Conservation (phyloP, 805 yeast genomes). For the Yarrowia sp. region DNA sequence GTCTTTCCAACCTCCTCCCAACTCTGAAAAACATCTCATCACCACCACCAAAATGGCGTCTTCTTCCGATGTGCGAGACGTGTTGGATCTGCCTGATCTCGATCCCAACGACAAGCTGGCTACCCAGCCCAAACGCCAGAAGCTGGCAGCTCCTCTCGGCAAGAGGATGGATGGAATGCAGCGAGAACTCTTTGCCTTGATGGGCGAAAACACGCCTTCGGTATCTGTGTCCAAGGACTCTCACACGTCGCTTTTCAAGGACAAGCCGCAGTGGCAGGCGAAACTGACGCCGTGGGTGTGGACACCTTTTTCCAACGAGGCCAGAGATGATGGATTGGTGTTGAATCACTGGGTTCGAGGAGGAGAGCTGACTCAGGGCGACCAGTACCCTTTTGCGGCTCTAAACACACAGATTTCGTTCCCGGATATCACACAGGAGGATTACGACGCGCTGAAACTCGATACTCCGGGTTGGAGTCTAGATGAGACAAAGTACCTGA, state of each 20-base stretch:
- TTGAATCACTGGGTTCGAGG: conserved; percentile 89
- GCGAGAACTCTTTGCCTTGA: conserved; percentile 79
- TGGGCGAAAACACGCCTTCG: conserved; percentile 93
- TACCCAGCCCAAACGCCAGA: conserved; percentile 27
- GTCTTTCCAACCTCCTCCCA: neutral
- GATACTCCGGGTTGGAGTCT: conserved; percentile 59
- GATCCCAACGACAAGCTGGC: conserved; percentile 27
- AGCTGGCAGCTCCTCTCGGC: neutral
- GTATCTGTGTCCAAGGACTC: conserved; percentile 49
- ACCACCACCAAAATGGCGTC: conserved; percentile 28
- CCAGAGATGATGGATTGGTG: conserved; percentile 50
- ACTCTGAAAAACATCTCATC: neutral
- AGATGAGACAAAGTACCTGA: conserved; percentile 76
- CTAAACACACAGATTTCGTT: conserved; percentile 67
- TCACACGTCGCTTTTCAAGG: conserved; percentile 47
- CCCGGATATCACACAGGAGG: conserved; percentile 65
- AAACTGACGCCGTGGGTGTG: conserved; percentile 83
- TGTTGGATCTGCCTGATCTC: conserved; percentile 35
- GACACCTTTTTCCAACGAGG: conserved; percentile 56
- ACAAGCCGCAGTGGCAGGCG: conserved; percentile 55
- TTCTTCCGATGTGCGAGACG: conserved; percentile 39
- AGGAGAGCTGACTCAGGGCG: conserved; percentile 43
- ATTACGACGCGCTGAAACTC: conserved; percentile 47
- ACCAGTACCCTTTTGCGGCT: conserved; percentile 62
- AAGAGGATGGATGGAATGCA: conserved; percentile 64